Percentiles rank a stretch among this genome's conserved stretches.
Conservation (phyloP, 225 moss, liverwort and hornwort genomes). For the Marchantia polymorpha region DNA sequence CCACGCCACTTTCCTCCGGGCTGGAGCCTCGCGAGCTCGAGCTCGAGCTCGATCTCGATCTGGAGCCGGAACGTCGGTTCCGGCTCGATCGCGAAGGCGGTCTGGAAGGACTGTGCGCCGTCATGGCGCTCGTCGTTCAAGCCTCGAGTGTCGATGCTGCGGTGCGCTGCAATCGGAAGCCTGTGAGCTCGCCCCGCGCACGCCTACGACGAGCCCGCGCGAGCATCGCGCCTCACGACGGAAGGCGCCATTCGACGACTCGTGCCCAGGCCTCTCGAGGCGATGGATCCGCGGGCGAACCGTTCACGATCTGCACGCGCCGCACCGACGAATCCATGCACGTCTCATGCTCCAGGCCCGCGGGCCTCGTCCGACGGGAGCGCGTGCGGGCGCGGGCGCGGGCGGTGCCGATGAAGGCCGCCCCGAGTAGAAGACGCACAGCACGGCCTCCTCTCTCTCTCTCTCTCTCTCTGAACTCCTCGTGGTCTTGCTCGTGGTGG, state of each 20-base stretch:
- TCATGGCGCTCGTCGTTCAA: background rate
- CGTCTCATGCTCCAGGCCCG: background rate
- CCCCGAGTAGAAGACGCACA: background rate
- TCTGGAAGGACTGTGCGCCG: background rate
- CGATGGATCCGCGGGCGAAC: background rate
- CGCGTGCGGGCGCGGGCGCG: too few species aligned
- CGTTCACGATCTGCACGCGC: background rate
- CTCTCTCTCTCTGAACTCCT: too few species aligned
- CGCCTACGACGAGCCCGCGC: background rate
- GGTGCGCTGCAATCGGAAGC: background rate
- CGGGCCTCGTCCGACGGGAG: background rate
- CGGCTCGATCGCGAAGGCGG: background rate
- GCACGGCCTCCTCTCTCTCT: too few species aligned
- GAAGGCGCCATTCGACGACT: background rate
- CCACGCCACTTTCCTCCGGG: background rate
- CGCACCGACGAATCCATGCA: background rate
- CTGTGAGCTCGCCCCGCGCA: background rate
- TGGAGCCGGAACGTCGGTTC: background rate
- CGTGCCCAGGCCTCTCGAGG: too few species aligned
- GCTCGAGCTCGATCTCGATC: slow-evolving; percentile 1
- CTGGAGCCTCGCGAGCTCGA: slow-evolving; percentile 3
- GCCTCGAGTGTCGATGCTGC: too few species aligned
- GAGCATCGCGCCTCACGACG: background rate
- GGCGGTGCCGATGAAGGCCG: background rate
- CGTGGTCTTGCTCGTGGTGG: background rate